Base-by-base conservation (phyloP, 2,329 filamentous ascomycete species). In the Alternaria novae-zelandiae region DNA sequence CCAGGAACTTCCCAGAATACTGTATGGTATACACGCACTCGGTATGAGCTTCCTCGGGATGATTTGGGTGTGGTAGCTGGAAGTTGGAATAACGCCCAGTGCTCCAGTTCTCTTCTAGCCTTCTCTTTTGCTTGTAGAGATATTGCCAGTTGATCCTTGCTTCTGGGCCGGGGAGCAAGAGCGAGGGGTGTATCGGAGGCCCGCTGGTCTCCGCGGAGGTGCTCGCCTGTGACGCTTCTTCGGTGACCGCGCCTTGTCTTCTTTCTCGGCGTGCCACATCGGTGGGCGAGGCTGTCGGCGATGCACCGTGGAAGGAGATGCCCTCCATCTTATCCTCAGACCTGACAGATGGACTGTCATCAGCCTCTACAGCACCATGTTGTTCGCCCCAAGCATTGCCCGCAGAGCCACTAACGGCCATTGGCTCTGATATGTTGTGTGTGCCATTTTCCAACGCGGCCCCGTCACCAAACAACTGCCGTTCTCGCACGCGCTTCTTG, bases 11-110 rank as follows among this genome's bases (percentile, higher is more conserved):
- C 2, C 90, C 86, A 57, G 91, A 91, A 74, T 95, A 97, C 78
- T 99, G 95, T 57, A 99, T 89, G 3, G 93, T 95, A 80, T 99
- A 99, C 12, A 99, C 94, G 78, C 94, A 98, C 76, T 98, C 95
- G 20, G 86, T 86, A 76, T 99, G 96, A 1, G 92, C 93, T 77
- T 98, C 95, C 30, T 92, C 86, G 1, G 89, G 89, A 72, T 94
- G 86, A 41, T 88, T 86, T 0, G 94, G 94, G 74, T 97, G 93
- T 0, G 96, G 96, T 1, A 99, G 86, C 77, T 96, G 93, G 74
- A 98, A 98, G 67, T 94, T 96, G 4, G 86, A 88, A 77, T 87
- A 97, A 61, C 89, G 90, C 5, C 92, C 94, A 20, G 89, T 86
- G 63, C 93, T 89, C 96, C 96, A 99, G 77, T 99, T 98, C 8